phyloP scores from a whole-genome alignment of 192 early-diverging fungal species.

The Coemansia sp. region DNA sequence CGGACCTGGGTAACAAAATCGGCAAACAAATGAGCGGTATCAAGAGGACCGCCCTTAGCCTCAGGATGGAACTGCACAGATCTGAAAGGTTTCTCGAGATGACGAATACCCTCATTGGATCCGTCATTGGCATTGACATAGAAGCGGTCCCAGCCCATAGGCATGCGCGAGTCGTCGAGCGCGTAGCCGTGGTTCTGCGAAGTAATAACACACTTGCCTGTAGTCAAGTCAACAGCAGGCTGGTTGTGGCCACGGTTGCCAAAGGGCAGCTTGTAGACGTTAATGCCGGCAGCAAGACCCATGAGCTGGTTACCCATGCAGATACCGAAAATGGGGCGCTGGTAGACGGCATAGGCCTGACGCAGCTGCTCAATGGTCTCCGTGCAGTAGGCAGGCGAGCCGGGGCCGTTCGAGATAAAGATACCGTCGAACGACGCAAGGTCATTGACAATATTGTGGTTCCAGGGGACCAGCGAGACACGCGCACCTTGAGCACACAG shows the following conservation, averaged over 20 bases:
- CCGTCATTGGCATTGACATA: slow-evolving; percentile 99
- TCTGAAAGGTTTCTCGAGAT: slow-evolving; percentile 86
- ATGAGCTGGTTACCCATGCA: slow-evolving; percentile 97
- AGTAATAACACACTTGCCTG: slow-evolving; percentile 96
- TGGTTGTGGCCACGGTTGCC: slow-evolving; percentile 99
- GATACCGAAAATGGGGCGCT: slow-evolving; percentile 97
- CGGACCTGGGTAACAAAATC: slow-evolving; percentile 88
- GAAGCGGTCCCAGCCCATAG: slow-evolving; percentile 66
- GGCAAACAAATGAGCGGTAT: slow-evolving; percentile 96
- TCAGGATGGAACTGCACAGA: slow-evolving; percentile 99
- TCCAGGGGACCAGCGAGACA: slow-evolving; percentile 92
- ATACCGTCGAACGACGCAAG: slow-evolving; percentile 81
- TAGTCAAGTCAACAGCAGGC: slow-evolving; percentile 93
- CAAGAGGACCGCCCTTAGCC: slow-evolving; percentile 91
- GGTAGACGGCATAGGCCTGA: slow-evolving; percentile 65
- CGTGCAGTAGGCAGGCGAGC: slow-evolving; percentile 85
- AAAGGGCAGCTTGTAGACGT: slow-evolving; percentile 94
- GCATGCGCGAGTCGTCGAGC: slow-evolving; percentile 78
- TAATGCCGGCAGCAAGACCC: slow-evolving; percentile 88
- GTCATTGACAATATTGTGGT: slow-evolving; percentile 86
- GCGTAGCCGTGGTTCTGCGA: slow-evolving; percentile 99
- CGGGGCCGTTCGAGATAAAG: slow-evolving; percentile 96
- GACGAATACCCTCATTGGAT: slow-evolving; percentile 98
- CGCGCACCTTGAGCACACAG: slow-evolving; percentile 93
- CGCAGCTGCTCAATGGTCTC: slow-evolving; percentile 75